A percentile compares a stretch with the other conserved stretches of the same genome.
These are phyloP conservation scores for Aspergillus aculeatinus DNA, from an alignment of 2,329 filamentous ascomycete genomes.

Conservation along the genomic window DNA sequence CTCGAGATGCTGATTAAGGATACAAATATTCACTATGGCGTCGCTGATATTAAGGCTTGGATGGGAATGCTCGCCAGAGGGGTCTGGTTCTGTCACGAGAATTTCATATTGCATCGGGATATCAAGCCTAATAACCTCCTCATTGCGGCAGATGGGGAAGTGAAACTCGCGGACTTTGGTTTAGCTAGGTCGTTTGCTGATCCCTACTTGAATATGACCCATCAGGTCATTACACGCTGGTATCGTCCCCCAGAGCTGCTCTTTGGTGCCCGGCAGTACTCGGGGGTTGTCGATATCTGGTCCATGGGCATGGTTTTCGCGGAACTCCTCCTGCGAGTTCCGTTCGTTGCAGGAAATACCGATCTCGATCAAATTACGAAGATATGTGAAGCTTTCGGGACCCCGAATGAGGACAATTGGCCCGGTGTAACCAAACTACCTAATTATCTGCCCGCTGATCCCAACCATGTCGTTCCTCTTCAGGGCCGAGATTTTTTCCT, in stretches of 20 bases:
- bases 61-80: constrained; percentile 95
- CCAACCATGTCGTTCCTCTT: constrained; percentile 55
- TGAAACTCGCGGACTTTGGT: constrained; percentile 98
- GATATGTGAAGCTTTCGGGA: constrained; percentile 82
- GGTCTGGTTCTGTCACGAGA: constrained; percentile 95
- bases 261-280: constrained; percentile 86
- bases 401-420: constrained; percentile 92
- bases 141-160: constrained; percentile 85
- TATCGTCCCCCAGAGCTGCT: constrained; percentile 93
- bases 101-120: constrained; percentile 90
- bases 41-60: constrained; percentile 94
- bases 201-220: constrained; percentile 84
- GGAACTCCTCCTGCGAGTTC: constrained; percentile 78
- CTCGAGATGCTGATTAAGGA: constrained; percentile 93
- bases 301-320: constrained; percentile 90
- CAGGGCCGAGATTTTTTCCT: constrained; percentile 71
- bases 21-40: constrained; percentile 75
- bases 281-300: constrained; percentile 90
- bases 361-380: constrained; percentile 84
- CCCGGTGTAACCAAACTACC: constrained; percentile 80
- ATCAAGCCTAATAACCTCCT: constrained; percentile 99
- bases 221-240: constrained; percentile 94
- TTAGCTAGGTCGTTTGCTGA: constrained; percentile 87
- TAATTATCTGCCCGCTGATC: constrained; percentile 71
- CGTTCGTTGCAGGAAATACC: constrained; percentile 78